Conservation (phyloP, 768 basidiomycete species). For the Sporobolomyces roseus region DNA sequence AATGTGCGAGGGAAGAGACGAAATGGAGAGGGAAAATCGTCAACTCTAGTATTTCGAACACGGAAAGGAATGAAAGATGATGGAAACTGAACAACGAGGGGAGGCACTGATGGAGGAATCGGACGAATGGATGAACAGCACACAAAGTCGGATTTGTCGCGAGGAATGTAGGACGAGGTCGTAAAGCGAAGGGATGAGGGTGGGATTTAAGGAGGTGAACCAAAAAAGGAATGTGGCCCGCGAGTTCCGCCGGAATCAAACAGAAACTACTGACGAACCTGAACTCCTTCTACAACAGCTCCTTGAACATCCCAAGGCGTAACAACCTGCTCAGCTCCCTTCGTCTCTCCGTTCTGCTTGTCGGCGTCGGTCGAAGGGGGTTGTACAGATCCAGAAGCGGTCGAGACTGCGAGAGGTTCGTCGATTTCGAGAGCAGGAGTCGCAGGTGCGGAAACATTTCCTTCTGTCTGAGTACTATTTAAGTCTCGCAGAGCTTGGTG, state of each 20-base stretch:
- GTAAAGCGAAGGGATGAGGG: background rate
- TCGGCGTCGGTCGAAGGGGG: background rate
- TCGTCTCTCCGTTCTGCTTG: slow-evolving; percentile 2
- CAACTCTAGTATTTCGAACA: slow-evolving; percentile 16
- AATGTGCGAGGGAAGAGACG: no score
- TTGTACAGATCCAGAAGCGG: slow-evolving; percentile 8
- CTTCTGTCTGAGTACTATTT: slow-evolving; percentile 24
- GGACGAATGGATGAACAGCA: background rate
- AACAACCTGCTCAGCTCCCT: slow-evolving; percentile 49
- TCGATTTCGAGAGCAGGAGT: slow-evolving; percentile 25
- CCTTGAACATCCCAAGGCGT: slow-evolving; percentile 99
- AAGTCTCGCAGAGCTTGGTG: no score
- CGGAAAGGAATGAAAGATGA: background rate
- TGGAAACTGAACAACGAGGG: background rate
- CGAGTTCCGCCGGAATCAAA: no score
- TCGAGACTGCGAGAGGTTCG: slow-evolving; percentile 25
- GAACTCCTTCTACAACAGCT: slow-evolving; percentile 78
- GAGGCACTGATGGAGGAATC: background rate
- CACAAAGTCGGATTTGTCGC: background rate
- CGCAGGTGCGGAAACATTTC: slow-evolving; percentile 17
- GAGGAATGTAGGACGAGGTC: no score
- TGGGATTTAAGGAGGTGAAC: no score
- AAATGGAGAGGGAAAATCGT: slow-evolving; percentile 4
- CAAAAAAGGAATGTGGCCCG: no score
- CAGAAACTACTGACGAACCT: slow-evolving; percentile 52